These are phyloP conservation scores for Trichoderma atrobrunneum DNA, from an alignment of 2,329 filamentous ascomycete species.

Conservation along the genomic window DNA sequence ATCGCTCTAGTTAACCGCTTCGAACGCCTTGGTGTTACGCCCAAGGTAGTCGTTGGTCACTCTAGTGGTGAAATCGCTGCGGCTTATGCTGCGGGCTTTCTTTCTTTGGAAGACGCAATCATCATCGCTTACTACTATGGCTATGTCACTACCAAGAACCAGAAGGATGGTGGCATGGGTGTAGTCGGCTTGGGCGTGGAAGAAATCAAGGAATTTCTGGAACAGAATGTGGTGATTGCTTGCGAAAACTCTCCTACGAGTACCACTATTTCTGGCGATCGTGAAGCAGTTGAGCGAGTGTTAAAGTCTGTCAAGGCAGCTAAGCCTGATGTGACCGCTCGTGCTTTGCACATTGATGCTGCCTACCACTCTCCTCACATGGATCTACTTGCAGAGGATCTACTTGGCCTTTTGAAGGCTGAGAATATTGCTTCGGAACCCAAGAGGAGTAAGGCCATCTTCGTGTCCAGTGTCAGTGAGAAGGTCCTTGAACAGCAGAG, in stretches of 20 bases:
- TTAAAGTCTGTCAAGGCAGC: constrained; percentile 35
- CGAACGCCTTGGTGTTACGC: constrained; percentile 26
- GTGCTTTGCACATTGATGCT: constrained; percentile 25
- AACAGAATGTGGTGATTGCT: constrained; percentile 17
- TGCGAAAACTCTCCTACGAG: constrained; percentile 47
- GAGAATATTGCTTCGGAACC: not conserved
- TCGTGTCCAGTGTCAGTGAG: constrained; percentile 16
- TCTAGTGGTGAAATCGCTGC: constrained; percentile 29
- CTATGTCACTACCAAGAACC: not conserved
- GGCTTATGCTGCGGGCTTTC: constrained; percentile 23
- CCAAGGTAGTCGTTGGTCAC: constrained; percentile 25
- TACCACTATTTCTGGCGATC: constrained; percentile 34
- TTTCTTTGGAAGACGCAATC: constrained; percentile 23
- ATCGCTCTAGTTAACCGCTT: constrained; percentile 43
- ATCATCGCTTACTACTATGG: constrained; percentile 25
- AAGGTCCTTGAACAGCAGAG: constrained; percentile 1
- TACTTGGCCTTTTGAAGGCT: not conserved
- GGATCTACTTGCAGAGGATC: constrained; percentile 9
- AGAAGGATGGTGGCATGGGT: constrained; percentile 32
- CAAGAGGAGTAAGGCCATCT: not conserved
- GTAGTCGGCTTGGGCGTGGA: constrained; percentile 30
- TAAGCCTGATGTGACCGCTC: constrained; percentile 29
- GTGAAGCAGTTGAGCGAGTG: constrained; percentile 29
- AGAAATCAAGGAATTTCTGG: constrained; percentile 26
- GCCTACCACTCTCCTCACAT: constrained; percentile 35